Evolutionary conservation across 257 asterid species (phyloP), one percentile per base, ranked within the genome.

Genomic region (Salvia splendens): DNA sequence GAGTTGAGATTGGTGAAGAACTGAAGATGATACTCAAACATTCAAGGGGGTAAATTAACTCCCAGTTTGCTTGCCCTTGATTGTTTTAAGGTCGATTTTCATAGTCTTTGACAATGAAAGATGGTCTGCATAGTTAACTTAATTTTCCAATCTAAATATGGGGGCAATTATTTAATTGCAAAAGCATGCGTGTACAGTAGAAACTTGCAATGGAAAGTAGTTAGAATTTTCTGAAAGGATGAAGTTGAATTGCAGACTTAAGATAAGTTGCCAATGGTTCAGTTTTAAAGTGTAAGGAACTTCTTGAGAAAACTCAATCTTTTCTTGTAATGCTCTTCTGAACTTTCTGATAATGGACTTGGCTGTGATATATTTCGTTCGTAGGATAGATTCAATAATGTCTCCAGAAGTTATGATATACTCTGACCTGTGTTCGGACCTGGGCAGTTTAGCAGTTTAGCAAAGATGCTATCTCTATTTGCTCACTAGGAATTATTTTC

Each of bases 401-500:
- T 49, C 28, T 28, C 32, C 55, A 8, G 42, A 71, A 40, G 36
- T 42, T 50, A 41, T 9, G 32, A 30, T 10, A 10, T 38, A 10
- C n/a, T n/a, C n/a, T n/a, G n/a, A 35, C 50, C 10, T 50, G 65
- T 60, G 32, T 17, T 58, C 38, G 2, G 35, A 45, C 61, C 65
- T 53, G 54, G 51, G 48, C 58, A 20, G 42, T 72, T 40, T 45
- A 17, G 48, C 58, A 20, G 42, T 72, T 40, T 45, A 17, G 11
- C 28, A 28, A 30, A 8, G 55, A 5, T 61, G 14, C 61, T 58
- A 49, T 40, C 67, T 42, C 12, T 52, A 12, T 55, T 15, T 53
- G 43, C 33, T 60, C 65, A 49, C 49, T 45, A 60, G 48, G 32
- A 16, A n/a, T 42, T 54, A 53, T 65, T 61, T 62, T 67, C 15